phyloP scores from a whole-genome alignment of 768 basidiomycete genomes.

The Naematelia encephala region DNA sequence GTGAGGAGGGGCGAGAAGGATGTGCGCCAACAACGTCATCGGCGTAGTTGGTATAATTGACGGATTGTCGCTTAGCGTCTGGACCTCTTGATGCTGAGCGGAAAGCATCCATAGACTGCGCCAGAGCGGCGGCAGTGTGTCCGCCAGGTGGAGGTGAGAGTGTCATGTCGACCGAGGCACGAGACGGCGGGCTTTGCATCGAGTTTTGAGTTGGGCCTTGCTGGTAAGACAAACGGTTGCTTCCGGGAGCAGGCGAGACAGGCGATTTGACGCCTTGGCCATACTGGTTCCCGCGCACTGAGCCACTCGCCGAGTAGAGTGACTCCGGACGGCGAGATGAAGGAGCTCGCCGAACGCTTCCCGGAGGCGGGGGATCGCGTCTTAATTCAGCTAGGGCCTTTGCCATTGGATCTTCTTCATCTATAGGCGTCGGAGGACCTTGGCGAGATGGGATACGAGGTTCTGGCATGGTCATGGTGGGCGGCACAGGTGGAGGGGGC shows the following conservation, averaged over 20 bases:
- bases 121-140: constrained; percentile 50
- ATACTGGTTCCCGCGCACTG: constrained; percentile 24
- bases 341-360: constrained; percentile 40
- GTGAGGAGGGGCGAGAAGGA: constrained; percentile 69
- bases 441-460: constrained; percentile 39
- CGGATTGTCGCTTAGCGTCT: constrained; percentile 28
- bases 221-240: constrained; percentile 35
- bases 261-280: constrained; percentile 27
- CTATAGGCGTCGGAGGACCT: constrained; percentile 33
- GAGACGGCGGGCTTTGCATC: constrained; percentile 4
- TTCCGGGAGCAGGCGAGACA: constrained; percentile 32
- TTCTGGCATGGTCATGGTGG: constrained; percentile 40
- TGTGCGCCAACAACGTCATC: constrained; percentile 74
- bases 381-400: constrained; percentile 51
- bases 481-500: constrained; percentile 36
- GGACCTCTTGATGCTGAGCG: constrained; percentile 28
- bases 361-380: constrained; percentile 46
- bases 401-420: constrained; percentile 54
- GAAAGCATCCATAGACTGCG: constrained; percentile 52
- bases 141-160: constrained; percentile 47
- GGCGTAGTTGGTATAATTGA: constrained; percentile 72
- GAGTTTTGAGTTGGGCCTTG: constrained; percentile 10
- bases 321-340: constrained; percentile 48
- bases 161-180: constrained; percentile 19
- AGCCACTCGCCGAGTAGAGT: constrained; percentile 23